Evolutionary conservation across 2,329 filamentous ascomycete genomes (phyloP).

Genomic region (Penicillium sp.): DNA sequence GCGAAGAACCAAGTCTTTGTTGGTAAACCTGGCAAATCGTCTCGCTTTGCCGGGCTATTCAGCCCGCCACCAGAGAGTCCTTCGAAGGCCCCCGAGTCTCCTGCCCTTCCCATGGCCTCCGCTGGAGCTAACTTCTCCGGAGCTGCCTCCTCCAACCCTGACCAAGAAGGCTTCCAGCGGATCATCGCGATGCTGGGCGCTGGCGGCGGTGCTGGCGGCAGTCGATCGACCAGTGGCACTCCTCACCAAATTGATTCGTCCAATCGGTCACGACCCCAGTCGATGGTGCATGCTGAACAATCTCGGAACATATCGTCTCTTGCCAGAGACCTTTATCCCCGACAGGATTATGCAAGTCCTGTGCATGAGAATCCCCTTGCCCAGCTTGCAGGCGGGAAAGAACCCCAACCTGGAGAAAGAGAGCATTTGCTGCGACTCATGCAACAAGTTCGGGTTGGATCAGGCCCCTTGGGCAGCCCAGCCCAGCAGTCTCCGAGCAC

Average conservation of each 20-base stretch:
- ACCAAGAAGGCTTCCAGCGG: slow-evolving; percentile 82
- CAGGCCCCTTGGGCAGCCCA: slow-evolving; percentile 25
- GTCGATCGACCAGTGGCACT: slow-evolving; percentile 45
- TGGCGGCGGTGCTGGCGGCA: slow-evolving; percentile 60
- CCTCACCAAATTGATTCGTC: slow-evolving; percentile 40
- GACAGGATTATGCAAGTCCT: slow-evolving; percentile 33
- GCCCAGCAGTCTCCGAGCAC: slow-evolving; percentile 29
- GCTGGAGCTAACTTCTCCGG: slow-evolving; percentile 16
- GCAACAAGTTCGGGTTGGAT: slow-evolving; percentile 54
- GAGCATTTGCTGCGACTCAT: slow-evolving; percentile 85
- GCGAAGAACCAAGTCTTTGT: slow-evolving; percentile 42
- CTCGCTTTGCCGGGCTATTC: slow-evolving; percentile 83
- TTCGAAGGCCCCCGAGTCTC: slow-evolving; percentile 34
- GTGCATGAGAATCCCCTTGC: slow-evolving; percentile 28
- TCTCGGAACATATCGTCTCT: slow-evolving; percentile 33
- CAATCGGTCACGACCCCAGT: slow-evolving; percentile 30
- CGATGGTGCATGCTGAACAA: slow-evolving; percentile 32
- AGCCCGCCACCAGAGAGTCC: slow-evolving; percentile 57
- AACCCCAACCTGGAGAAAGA: slow-evolving; percentile 58
- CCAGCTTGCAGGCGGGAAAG: slow-evolving; percentile 34
- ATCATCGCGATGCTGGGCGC: slow-evolving; percentile 77
- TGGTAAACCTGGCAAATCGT: slow-evolving; percentile 66
- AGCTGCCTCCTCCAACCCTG: slow-evolving; percentile 49
- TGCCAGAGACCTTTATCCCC: slow-evolving; percentile 27
- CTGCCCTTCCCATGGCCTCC: slow-evolving; percentile 19